Evolutionary conservation across 768 basidiomycete species (phyloP).

Genomic region (Tephrocybe sp.): DNA sequence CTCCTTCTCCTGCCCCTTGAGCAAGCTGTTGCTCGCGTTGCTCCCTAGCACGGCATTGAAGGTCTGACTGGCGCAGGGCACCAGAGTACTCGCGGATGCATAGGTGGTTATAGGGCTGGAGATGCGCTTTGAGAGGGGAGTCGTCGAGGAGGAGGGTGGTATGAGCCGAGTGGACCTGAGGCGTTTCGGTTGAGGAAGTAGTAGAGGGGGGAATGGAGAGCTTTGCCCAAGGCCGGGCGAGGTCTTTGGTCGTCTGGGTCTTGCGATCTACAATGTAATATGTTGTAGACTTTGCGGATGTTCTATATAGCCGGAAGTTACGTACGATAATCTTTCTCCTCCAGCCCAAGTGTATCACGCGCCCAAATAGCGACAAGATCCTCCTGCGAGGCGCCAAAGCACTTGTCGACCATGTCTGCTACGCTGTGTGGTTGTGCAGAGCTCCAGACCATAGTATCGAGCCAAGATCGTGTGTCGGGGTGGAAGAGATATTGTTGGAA

Average conservation of each 20-base stretch:
- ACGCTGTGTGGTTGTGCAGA: constrained; percentile 84
- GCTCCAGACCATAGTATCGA: constrained; percentile 89
- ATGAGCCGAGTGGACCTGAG: constrained; percentile 37
- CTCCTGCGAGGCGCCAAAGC: constrained; percentile 46
- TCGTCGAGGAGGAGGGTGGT: constrained; percentile 55
- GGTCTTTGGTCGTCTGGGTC: constrained; percentile 70
- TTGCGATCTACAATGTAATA: constrained; percentile 34
- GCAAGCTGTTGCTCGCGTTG: not conserved
- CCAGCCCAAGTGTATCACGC: constrained; percentile 74
- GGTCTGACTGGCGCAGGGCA: constrained; percentile 12
- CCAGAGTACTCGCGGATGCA: constrained; percentile 69
- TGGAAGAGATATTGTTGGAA: constrained; percentile 69
- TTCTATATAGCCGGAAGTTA: too few relatives aligned
- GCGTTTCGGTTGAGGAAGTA: not conserved
- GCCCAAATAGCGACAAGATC: constrained; percentile 73
- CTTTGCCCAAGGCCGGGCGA: constrained; percentile 63
- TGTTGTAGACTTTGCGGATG: too few relatives aligned
- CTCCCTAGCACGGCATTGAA: constrained; percentile 5
- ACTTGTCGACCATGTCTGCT: constrained; percentile 65
- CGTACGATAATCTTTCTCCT: constrained; percentile 63
- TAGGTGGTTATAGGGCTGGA: constrained; percentile 83
- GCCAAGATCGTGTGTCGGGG: constrained; percentile 57
- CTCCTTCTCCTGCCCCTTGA: too few relatives aligned
- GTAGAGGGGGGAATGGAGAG: constrained; percentile 21
- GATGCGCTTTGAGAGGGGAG: constrained; percentile 52